Base-by-base conservation (phyloP, 1,284 basidiomycete species). In the Apiotrichum sp. region DNA sequence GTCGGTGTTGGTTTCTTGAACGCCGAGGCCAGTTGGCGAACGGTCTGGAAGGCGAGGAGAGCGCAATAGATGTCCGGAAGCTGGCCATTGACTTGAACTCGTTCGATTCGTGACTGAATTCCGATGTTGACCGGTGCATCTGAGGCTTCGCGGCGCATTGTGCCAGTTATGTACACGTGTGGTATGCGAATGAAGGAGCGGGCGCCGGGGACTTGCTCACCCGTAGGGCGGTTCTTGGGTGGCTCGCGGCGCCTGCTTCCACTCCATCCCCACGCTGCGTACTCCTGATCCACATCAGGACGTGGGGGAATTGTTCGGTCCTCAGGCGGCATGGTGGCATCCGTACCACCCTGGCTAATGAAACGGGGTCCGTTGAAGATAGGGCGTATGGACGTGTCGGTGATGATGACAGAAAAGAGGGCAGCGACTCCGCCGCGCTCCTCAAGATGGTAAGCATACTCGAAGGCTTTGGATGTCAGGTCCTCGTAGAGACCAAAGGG, bases 41-140 rank as follows among this genome's bases (percentile, higher is more conserved):
- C 8, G 68, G 71, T 82, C 39, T 83, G 78, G 3, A 81, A 60
- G 9, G 86, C 87, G 47, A 92, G 78, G 42, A 95, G 79, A 9
- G 80, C 63, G 65, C 85, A 86, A 69, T 93, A 93, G 22, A 87
- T 77, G 69, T 89, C 85, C 11, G 84, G 82, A 38, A 93, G 78
- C 61, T 84, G 82, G 63, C 86, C 78, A 45, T 80, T 80, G 35
- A 80, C 65, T 8, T 78, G 62, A 11, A 70, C 55, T 5, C 64
- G 63, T 31, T 69, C 63, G 1, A 74, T 60, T 11, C 66, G 60
- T 29, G 65, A 58, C 0, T 63, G 65, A 34, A 69, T 33, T 9
- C 61, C 61, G 55, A 62, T 59, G 46, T 65, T 60, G 8, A 65
- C 50, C 3, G 44, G 55, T n/a, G 43, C 52, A 6, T 58, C 57